These are phyloP conservation scores for Ophiocordyceps unilateralis DNA, from an alignment of 2,329 filamentous ascomycete species.

Conservation along the genomic window DNA sequence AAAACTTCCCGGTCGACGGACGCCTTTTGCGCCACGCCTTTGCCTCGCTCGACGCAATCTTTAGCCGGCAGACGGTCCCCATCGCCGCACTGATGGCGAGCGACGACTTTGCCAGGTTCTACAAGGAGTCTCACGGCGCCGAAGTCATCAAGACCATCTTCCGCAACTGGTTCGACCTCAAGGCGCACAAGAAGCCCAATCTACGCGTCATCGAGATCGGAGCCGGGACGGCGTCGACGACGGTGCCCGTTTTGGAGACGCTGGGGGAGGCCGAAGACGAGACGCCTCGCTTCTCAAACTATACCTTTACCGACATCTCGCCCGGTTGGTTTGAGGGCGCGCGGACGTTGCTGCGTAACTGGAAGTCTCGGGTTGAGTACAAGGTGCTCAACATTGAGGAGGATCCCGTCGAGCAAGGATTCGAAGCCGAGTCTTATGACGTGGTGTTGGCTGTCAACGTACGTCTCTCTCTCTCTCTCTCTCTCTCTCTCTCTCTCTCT, in stretches of 20 bases:
- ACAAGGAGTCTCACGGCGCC: background rate
- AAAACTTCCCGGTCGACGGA: conserved; percentile 1
- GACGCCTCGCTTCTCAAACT: conserved; percentile 1
- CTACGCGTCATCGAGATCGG: conserved; percentile 1
- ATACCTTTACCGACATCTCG: conserved; percentile 1
- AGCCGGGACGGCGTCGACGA: background rate
- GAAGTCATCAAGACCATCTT: background rate
- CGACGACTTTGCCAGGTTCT: background rate
- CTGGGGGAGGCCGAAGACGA: background rate
- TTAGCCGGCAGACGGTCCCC: background rate
- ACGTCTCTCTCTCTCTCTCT: background rate
- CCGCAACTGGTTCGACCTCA: conserved; percentile 1
- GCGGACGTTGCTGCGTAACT: background rate
- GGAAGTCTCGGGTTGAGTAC: conserved; percentile 1
- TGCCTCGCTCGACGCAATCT: background rate
- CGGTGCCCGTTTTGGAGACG: background rate
- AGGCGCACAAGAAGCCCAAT: background rate
- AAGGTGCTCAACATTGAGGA: conserved; percentile 1
- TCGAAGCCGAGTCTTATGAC: conserved; percentile 1
- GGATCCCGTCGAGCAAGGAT: conserved; percentile 1
- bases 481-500: background rate
- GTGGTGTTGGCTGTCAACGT: background rate
- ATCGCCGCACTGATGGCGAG: conserved; percentile 1
- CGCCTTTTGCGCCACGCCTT: conserved; percentile 1
- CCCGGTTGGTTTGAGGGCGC: conserved; percentile 1